Evolutionary conservation across 305 asterid species (phyloP), one percentile per base, ranked within the genome.

Genomic region (Withania somnifera): DNA sequence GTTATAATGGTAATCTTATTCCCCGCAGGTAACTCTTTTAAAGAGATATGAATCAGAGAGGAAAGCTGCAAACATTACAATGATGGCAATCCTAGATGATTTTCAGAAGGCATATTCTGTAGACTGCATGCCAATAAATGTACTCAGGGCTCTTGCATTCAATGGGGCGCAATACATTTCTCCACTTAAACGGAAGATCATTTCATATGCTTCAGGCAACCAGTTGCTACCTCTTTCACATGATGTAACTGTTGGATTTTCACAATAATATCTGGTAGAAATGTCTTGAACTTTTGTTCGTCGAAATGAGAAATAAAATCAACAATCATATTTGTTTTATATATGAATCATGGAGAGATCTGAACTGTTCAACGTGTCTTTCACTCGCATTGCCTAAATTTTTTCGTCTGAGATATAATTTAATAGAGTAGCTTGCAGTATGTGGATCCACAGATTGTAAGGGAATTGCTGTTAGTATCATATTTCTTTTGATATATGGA

Each of bases 61-160:
- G 86, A 96, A 88, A 87, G 85, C 93, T 42, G 98, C 95, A 60
- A 96, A 96, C 84, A 22, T 89, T 76, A 77, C 93, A 30, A 88
- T 96, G 98, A 93, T 94, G 98, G 97, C 98, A 26, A 81, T 91
- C 80, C 87, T 96, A 26, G 99, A 96, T 64, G 98, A 98, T 22
- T 90, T 96, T 83, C 98, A 96, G 86, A 96, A 94, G 92, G 97
- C 94, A 3, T 96, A 94, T 86, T 92, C 97, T 24, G 86, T 93
- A 45, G 97, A 94, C 90, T 91, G 93, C 30, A 94, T 92, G 60
- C 99, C 99, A 1, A 82, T 96, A 9, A 96, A 94, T 57, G 86
- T 90, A 5, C 77, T 96, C 77, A 89, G 98, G 2, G 98, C 95
- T 78, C 94, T 95, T 82, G 99, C 98, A 50, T 90, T 96, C 80